Percentiles rank a stretch among this genome's conserved stretches.
phyloP scores from a whole-genome alignment of 441 rosid genomes.

The Cnidoscolus chayamansa region DNA sequence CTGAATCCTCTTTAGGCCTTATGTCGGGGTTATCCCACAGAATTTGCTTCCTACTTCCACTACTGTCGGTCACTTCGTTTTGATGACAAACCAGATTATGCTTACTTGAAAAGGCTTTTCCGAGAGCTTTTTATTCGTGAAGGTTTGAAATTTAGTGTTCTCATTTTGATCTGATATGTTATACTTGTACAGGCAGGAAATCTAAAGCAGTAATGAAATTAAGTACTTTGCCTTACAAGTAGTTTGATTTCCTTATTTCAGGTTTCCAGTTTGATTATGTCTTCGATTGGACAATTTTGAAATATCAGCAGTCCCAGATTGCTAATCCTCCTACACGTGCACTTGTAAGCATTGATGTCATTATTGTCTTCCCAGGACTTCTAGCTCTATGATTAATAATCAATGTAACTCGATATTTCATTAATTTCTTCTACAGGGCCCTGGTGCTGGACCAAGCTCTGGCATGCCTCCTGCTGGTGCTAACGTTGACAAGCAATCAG shows the following conservation, averaged over 20 bases:
- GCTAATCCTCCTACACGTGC: constrained; percentile 72
- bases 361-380: neutral
- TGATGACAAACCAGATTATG: constrained; percentile 96
- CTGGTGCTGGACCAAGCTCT: constrained; percentile 45
- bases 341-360: constrained; percentile 34
- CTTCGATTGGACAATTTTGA: constrained; percentile 97
- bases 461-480: constrained; percentile 35
- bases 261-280: constrained; percentile 97
- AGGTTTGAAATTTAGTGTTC: constrained; percentile 48
- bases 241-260: constrained; percentile 27
- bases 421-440: constrained; percentile 28
- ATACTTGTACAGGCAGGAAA: neutral
- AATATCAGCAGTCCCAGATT: constrained; percentile 91
- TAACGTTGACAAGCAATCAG: constrained; percentile 37
- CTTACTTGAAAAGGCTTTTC: constrained; percentile 82
- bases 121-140: constrained; percentile 97
- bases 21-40: constrained; percentile 93
- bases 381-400: neutral
- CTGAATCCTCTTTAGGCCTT: constrained; percentile 49
- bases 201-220: neutral
- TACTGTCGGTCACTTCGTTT: constrained; percentile 90
- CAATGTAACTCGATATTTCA: neutral
- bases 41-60: constrained; percentile 96
- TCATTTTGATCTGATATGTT: constrained; percentile 11
- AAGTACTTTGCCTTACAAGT: neutral